Percentiles rank a stretch among this genome's conserved stretches.
phyloP scores from a whole-genome alignment of 2,329 filamentous ascomycete species.

The Fusarium sp. region DNA sequence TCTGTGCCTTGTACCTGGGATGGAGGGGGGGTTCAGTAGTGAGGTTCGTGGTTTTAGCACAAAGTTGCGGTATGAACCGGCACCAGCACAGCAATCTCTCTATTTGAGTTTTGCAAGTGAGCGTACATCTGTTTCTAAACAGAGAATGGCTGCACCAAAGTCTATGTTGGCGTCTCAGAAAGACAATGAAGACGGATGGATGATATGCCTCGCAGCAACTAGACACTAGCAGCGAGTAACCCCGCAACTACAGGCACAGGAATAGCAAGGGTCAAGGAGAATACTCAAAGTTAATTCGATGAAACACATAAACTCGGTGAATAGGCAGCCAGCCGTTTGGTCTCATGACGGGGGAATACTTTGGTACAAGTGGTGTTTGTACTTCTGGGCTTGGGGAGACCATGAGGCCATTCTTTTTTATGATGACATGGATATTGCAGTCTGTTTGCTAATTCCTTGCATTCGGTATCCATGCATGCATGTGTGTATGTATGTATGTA shows the following conservation, averaged over 20 bases:
- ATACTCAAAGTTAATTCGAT: constrained; percentile 18
- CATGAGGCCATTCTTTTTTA: constrained; percentile 21
- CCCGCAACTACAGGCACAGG: constrained; percentile 31
- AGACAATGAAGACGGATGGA: constrained; percentile 4
- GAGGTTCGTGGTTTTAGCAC: not conserved
- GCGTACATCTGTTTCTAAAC: not conserved
- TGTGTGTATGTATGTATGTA: not conserved
- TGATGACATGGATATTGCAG: constrained; percentile 27
- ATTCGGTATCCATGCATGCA: constrained; percentile 1
- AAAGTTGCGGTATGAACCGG: constrained; percentile 29
- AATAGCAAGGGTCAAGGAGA: constrained; percentile 29
- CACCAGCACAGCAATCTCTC: constrained; percentile 6
- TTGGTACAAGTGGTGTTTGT: constrained; percentile 31
- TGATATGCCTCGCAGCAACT: constrained; percentile 30
- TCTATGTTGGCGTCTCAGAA: constrained; percentile 28
- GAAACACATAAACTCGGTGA: constrained; percentile 31
- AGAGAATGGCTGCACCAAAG: constrained; percentile 17
- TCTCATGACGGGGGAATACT: constrained; percentile 8
- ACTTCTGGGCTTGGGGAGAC: constrained; percentile 17
- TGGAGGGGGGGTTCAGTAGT: constrained; percentile 15
- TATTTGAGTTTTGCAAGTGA: not conserved
- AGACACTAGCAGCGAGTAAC: constrained; percentile 36
- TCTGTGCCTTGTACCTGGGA: constrained; percentile 17
- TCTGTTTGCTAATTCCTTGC: constrained; percentile 25
- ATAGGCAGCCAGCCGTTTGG: constrained; percentile 17